A percentile compares a stretch with the other conserved stretches of the same genome.
Conservation (phyloP, 2,329 filamentous ascomycete genomes). For the Cercospora nicotianae region DNA sequence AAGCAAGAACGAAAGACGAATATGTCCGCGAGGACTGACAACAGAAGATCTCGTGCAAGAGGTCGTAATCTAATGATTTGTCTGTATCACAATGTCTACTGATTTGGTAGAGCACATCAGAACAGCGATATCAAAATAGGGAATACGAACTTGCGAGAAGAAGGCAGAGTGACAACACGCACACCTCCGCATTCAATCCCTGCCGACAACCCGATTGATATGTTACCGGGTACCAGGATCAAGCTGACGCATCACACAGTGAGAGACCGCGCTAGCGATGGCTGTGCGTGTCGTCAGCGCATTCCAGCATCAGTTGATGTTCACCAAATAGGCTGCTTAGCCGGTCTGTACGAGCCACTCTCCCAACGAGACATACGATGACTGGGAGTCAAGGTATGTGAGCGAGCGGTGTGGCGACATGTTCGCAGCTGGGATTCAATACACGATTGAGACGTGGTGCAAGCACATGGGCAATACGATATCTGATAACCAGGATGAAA, state of each 20-base stretch:
- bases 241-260: not conserved
- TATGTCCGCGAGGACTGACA: constrained; percentile 29
- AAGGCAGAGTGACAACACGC: not conserved
- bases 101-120: not conserved
- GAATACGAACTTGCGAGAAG: not conserved
- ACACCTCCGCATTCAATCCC: too few relatives aligned
- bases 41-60: constrained; percentile 3
- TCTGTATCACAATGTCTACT: not conserved
- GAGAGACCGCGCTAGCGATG: not conserved
- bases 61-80: constrained; percentile 19
- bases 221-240: not conserved
- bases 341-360: not conserved
- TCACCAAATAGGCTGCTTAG: not conserved
- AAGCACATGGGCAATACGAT: too few relatives aligned
- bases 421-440: too few relatives aligned
- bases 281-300: not conserved
- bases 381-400: not conserved
- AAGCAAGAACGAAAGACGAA: constrained; percentile 18
- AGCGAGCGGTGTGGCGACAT: too few relatives aligned
- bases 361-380: not conserved
- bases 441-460: too few relatives aligned
- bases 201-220: not conserved
- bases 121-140: not conserved
- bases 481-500: too few relatives aligned
- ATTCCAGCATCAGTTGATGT: not conserved